A percentile compares a stretch with the other conserved stretches of the same genome.
Evolutionary conservation across 345 rosid genomes (phyloP).

Genomic region (Mercurialis annua): DNA sequence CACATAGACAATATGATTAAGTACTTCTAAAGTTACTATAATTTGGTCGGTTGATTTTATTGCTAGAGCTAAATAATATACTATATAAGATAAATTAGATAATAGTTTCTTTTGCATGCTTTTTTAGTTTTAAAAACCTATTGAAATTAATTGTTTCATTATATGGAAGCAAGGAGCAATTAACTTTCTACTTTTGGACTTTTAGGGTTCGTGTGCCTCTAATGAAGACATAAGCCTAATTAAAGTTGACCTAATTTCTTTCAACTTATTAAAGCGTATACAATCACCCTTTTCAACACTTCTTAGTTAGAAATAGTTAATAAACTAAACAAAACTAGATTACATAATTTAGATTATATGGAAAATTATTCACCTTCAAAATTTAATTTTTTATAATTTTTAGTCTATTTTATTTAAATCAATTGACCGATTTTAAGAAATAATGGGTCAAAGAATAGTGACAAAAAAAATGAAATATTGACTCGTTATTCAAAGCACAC

Average conservation of each 20-base stretch:
- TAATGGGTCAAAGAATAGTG: too few species aligned
- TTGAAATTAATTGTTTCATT: slow-evolving; percentile 27
- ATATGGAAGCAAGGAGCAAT: slow-evolving; percentile 29
- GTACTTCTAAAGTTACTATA: neutral
- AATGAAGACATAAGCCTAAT: slow-evolving; percentile 29
- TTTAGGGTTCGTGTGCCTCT: slow-evolving; percentile 21
- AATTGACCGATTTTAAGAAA: too few species aligned
- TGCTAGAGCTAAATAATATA: neutral
- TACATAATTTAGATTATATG: too few species aligned
- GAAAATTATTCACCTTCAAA: too few species aligned
- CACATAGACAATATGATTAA: slow-evolving; percentile 7
- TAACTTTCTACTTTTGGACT: slow-evolving; percentile 36
- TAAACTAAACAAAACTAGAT: too few species aligned
- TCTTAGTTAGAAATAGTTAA: too few species aligned
- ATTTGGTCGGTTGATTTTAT: slow-evolving; percentile 15
- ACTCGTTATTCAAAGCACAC: too few species aligned
- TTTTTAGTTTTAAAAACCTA: neutral
- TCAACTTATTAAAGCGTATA: neutral
- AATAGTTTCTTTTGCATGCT: neutral
- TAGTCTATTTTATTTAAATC: too few species aligned
- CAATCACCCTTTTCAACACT: neutral
- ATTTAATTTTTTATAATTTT: too few species aligned
- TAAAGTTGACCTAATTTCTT: slow-evolving; percentile 20
- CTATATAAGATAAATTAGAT: too few species aligned
- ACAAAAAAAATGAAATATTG: too few species aligned